phyloP scores from a whole-genome alignment of 768 basidiomycete genomes.

The Mycena vitilis region DNA sequence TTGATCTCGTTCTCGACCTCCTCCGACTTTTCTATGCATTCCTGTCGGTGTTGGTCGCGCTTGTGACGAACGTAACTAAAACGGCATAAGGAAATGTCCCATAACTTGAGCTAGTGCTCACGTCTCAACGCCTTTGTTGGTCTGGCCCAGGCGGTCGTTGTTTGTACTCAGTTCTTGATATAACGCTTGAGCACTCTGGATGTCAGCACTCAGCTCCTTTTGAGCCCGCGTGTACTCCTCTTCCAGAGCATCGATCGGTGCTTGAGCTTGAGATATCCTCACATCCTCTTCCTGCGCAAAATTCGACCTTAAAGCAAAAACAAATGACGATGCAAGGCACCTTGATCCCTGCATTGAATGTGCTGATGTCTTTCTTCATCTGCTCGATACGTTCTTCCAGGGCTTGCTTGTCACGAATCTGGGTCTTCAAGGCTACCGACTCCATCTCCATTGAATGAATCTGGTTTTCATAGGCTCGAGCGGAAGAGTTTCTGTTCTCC shows the following conservation, averaged over 20 bases:
- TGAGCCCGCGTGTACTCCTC: slow-evolving; percentile 62
- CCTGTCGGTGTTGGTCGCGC: slow-evolving; percentile 67
- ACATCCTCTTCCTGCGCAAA: slow-evolving; percentile 68
- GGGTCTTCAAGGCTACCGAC: slow-evolving; percentile 66
- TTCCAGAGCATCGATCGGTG: slow-evolving; percentile 74
- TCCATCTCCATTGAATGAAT: slow-evolving; percentile 73
- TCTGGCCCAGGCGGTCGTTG: slow-evolving; percentile 68
- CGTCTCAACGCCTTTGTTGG: slow-evolving; percentile 76
- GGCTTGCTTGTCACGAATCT: slow-evolving; percentile 68
- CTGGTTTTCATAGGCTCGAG: slow-evolving; percentile 68
- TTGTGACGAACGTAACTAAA: slow-evolving; percentile 81
- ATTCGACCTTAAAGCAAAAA: slow-evolving; percentile 13
- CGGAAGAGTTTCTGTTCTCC: slow-evolving; percentile 66
- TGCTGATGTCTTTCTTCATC: slow-evolving; percentile 67
- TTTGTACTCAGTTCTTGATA: slow-evolving; percentile 76
- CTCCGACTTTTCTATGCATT: slow-evolving; percentile 67
- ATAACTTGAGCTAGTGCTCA: slow-evolving; percentile 43
- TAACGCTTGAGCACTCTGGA: slow-evolving; percentile 62
- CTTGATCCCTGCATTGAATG: slow-evolving; percentile 49
- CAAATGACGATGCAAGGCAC: slow-evolving; percentile 58
- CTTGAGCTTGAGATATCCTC: slow-evolving; percentile 69
- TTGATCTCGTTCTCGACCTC: slow-evolving; percentile 52
- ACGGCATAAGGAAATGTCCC: not conserved
- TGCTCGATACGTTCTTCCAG: slow-evolving; percentile 67
- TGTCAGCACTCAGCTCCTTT: slow-evolving; percentile 60